These are phyloP conservation scores for Gamsiella multidivaricata DNA, from an alignment of 192 early-diverging fungal genomes.

Conservation along the genomic window DNA sequence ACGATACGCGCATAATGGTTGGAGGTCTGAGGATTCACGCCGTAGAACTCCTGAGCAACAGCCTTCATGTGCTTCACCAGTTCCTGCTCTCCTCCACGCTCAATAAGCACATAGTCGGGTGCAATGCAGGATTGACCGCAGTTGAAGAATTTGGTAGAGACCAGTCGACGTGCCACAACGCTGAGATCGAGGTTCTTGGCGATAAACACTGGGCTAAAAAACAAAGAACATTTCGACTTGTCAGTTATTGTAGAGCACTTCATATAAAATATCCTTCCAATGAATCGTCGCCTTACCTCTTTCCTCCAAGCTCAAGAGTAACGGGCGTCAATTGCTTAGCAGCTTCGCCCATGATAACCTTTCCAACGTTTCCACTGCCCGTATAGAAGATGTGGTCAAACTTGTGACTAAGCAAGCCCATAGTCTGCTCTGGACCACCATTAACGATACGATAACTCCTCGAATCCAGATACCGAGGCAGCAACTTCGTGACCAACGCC, in stretches of 20 bases:
- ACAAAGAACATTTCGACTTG: neutral
- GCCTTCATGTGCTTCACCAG: conserved; percentile 63
- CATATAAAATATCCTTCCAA: neutral
- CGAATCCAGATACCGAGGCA: conserved; percentile 83
- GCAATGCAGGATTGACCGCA: conserved; percentile 88
- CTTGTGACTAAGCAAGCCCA: conserved; percentile 74
- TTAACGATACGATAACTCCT: conserved; percentile 73
- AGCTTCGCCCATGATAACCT: conserved; percentile 85
- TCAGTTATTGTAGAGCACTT: too few relatives aligned
- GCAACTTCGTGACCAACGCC: conserved; percentile 65
- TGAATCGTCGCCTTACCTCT: conserved; percentile 58
- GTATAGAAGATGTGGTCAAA: conserved; percentile 97
- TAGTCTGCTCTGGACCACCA: conserved; percentile 81
- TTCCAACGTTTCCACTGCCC: conserved; percentile 83
- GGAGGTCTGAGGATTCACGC: conserved; percentile 52
- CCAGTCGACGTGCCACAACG: conserved; percentile 75
- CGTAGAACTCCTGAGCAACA: conserved; percentile 55
- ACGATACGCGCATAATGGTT: conserved; percentile 71
- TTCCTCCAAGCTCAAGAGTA: conserved; percentile 95
- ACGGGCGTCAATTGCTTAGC: conserved; percentile 89
- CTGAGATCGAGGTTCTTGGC: conserved; percentile 73
- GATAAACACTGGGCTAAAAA: conserved; percentile 68
- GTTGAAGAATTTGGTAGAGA: conserved; percentile 88
- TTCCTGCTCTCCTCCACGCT: conserved; percentile 54
- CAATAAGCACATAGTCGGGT: conserved; percentile 79